Evolutionary conservation across 2,329 filamentous ascomycete genomes (phyloP).

Genomic region (Colletotrichum liriopes): DNA sequence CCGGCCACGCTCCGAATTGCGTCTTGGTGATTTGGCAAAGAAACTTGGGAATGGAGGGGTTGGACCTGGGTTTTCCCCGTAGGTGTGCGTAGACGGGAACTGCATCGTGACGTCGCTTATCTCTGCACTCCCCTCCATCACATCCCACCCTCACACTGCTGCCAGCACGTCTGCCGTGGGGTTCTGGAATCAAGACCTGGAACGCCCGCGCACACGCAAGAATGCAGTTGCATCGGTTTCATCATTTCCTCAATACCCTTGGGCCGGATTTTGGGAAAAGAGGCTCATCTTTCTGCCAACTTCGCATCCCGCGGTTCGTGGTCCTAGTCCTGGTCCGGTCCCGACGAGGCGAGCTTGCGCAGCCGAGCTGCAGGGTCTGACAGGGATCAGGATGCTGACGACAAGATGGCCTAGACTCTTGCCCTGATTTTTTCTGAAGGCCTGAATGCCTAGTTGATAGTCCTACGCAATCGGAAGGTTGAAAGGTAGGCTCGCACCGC

Average conservation of each 20-base stretch:
- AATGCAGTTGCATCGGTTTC: neutral
- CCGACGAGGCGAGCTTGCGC: constrained; percentile 1
- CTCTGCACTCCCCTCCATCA: constrained; percentile 1
- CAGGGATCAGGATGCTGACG: constrained; percentile 9
- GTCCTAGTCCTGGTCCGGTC: neutral
- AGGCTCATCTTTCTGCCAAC: neutral
- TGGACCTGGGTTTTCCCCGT: neutral
- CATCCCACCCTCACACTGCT: neutral
- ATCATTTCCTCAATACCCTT: neutral
- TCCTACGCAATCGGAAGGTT: neutral
- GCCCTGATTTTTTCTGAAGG: neutral
- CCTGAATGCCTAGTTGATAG: neutral
- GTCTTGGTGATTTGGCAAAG: no score
- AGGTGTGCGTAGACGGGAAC: constrained; percentile 1
- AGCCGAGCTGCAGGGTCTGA: constrained; percentile 38
- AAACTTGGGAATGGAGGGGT: constrained; percentile 18
- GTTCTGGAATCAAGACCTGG: neutral
- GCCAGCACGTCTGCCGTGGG: neutral
- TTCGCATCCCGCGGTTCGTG: neutral
- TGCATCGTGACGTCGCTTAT: constrained; percentile 43
- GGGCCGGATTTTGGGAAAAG: neutral
- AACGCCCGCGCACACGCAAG: neutral
- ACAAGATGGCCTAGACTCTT: neutral
- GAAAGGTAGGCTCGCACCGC: neutral
- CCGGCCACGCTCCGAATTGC: neutral